Evolutionary conservation across 176 grass and related monocot species (phyloP).

Genomic region (Elymus sibiricus): DNA sequence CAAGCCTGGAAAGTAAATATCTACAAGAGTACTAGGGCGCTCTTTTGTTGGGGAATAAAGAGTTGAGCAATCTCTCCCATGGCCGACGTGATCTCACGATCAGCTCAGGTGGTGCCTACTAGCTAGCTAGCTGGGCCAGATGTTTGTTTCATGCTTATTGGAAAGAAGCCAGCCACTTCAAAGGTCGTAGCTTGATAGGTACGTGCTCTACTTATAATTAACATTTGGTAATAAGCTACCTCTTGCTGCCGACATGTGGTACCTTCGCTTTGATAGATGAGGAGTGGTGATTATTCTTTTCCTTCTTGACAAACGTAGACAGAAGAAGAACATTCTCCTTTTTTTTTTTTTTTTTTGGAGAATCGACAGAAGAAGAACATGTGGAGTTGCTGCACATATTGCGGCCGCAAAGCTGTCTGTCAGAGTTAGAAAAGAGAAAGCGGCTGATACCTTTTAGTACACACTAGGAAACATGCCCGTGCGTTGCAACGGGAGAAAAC

Average conservation of each 20-base stretch:
- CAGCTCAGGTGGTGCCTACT: not conserved
- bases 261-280: not conserved
- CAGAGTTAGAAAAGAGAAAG: too few relatives aligned
- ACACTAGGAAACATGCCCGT: too few relatives aligned
- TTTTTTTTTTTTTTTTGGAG: too few relatives aligned
- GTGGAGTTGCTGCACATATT: too few relatives aligned
- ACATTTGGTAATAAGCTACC: not conserved
- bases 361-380: too few relatives aligned
- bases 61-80: not conserved
- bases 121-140: not conserved
- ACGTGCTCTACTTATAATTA: not conserved
- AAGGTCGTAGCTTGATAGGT: not conserved
- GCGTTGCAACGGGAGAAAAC: too few relatives aligned
- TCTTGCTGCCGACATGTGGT: not conserved
- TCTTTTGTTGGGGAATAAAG: not conserved
- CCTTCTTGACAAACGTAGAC: too few relatives aligned
- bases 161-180: not conserved
- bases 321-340: too few relatives aligned
- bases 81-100: not conserved
- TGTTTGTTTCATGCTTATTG: not conserved
- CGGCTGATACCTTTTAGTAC: too few relatives aligned
- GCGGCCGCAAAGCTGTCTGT: too few relatives aligned
- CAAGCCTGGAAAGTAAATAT: not conserved
- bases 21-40: not conserved
- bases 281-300: too few relatives aligned